Evolutionary conservation across 1,284 basidiomycete species (phyloP).

Genomic region (Apiotrichum sp.): DNA sequence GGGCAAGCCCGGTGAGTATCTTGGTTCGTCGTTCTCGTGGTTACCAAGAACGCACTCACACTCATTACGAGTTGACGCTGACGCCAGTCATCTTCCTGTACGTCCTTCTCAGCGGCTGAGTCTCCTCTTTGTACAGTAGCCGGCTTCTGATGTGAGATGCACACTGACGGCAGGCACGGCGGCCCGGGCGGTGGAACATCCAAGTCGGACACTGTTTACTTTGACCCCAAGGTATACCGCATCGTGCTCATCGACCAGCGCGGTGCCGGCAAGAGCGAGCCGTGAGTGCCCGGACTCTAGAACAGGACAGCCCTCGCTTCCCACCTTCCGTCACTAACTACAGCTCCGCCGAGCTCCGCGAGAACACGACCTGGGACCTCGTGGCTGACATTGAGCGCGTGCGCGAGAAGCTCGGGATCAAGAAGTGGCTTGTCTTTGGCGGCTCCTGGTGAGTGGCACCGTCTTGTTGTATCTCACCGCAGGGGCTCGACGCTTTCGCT

Average conservation of each 20-base stretch:
- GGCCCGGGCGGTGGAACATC: slow-evolving; percentile 31
- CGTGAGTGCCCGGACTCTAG: slow-evolving; percentile 47
- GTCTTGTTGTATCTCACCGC: neutral
- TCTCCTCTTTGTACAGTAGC: no score
- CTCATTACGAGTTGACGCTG: neutral
- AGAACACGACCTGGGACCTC: slow-evolving; percentile 93
- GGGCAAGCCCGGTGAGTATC: slow-evolving; percentile 61
- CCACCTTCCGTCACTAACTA: neutral
- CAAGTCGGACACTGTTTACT: slow-evolving; percentile 63
- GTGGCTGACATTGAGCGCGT: slow-evolving; percentile 83
- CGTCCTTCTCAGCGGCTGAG: neutral
- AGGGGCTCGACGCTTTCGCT: slow-evolving; percentile 86
- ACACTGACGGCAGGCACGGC: slow-evolving; percentile 18
- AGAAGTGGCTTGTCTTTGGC: slow-evolving; percentile 90
- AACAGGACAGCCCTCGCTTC: no score
- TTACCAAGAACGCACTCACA: neutral
- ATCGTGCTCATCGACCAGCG: slow-evolving; percentile 66
- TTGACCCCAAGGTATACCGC: slow-evolving; percentile 76
- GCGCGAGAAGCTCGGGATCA: slow-evolving; percentile 62
- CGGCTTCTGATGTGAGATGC: no score
- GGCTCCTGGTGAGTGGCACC: slow-evolving; percentile 66
- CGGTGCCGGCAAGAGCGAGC: slow-evolving; percentile 76
- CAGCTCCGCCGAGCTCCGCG: slow-evolving; percentile 66
- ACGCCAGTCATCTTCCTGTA: slow-evolving; percentile 64
- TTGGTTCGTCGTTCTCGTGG: neutral